Evolutionary conservation across 495 filamentous ascomycete species (phyloP).

Genomic region (Hyaloscypha variabilis): DNA sequence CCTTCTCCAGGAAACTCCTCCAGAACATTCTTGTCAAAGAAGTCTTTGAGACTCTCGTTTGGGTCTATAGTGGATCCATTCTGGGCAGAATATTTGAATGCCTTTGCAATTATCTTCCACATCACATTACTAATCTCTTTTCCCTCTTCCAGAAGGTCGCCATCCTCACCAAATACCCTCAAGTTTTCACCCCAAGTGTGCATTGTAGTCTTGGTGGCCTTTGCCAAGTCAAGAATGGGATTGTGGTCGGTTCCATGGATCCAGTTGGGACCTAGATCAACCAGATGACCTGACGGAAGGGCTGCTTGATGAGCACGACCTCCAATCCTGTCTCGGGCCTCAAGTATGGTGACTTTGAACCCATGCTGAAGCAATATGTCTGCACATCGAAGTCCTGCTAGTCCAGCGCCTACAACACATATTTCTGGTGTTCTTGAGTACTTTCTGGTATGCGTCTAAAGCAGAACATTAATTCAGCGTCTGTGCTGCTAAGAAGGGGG

Average conservation of each 20-base stretch:
- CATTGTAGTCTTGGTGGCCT: conserved; percentile 62
- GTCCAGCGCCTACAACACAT: conserved; percentile 82
- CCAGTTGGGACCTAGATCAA: conserved; percentile 87
- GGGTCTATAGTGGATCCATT: conserved; percentile 64
- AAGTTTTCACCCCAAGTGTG: conserved; percentile 60
- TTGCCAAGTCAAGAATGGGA: conserved; percentile 78
- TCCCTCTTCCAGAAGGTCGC: conserved; percentile 53
- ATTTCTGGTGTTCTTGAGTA: conserved; percentile 48
- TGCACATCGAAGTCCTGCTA: conserved; percentile 86
- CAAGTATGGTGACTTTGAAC: conserved; percentile 80
- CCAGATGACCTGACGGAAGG: conserved; percentile 49
- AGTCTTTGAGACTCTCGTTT: conserved; percentile 74
- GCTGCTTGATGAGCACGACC: conserved; percentile 67
- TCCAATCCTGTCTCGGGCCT: conserved; percentile 81
- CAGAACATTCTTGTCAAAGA: conserved; percentile 64
- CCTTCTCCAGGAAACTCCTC: conserved; percentile 52
- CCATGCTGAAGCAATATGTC: conserved; percentile 80
- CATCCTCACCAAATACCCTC: conserved; percentile 64
- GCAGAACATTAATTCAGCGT: background rate
- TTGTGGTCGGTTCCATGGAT: conserved; percentile 88
- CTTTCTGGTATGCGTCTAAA: conserved; percentile 39
- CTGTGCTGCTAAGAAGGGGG: background rate
- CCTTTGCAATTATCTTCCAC: conserved; percentile 76
- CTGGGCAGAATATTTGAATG: conserved; percentile 78
- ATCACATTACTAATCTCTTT: conserved; percentile 60